Base-by-base conservation (phyloP, 1,139 yeast genomes). In the Zygoascus meyerae region DNA sequence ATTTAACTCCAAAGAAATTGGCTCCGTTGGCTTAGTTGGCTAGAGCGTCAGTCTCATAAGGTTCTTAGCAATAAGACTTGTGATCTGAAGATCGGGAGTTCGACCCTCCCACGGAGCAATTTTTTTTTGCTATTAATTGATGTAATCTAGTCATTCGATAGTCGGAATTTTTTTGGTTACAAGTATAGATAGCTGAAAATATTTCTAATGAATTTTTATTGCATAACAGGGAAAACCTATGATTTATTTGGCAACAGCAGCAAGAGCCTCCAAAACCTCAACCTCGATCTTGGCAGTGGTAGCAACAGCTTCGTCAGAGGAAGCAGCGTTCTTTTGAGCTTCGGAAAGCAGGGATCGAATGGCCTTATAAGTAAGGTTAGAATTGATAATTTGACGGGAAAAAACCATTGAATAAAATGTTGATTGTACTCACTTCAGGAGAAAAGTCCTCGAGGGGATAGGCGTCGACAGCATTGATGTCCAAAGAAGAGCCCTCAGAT, bases 221-320 rank as follows among this genome's bases (percentile, higher is more conserved):
- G 15, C 12, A 17, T 18, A 12, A 35, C 17, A 18, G 39, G 29
- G 29, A 34, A 15, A 34, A 18, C 17, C 36, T 34, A 39, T 40
- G 37, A 30, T 55, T 69, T 81, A 86, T 75, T 89, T 89, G 67
- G 94, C 90, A 69, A 85, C 85, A 59, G 83, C 79, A 68, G 85
- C 84, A 69, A 92, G 78, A 64, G 96, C 95, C 79, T 90, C 96
- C 67, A 92, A 82, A 51, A 92, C 96, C 74, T 92, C 97, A 68
- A 92, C 77, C 77, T 90, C 95, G 66, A 92, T 86, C 69, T 82
- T 81, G 61, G 97, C 98, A 73, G 86, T 95, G 58, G 96, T 95
- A 62, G 94, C 94, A 55, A 81, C 86, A 52, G 75, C 79, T 73
- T 86, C 96, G 52, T 69, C 97, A 48, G 94, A 71, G 50, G 95